Conservation (phyloP, 495 filamentous ascomycete species). For the Rhypophila decipiens region DNA sequence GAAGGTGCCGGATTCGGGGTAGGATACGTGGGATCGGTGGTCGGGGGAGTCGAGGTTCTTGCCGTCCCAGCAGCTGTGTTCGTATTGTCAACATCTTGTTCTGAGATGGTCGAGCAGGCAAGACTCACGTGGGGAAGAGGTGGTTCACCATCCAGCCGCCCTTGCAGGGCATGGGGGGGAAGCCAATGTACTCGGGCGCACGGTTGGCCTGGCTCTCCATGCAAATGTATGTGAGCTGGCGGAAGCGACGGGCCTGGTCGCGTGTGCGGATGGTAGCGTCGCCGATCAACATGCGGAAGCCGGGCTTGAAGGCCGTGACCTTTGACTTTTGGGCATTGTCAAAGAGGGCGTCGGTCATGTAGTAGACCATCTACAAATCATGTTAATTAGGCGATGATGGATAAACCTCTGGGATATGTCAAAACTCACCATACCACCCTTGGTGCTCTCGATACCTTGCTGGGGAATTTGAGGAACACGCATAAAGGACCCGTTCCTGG, state of each 20-base stretch:
- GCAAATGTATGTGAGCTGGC: conserved; percentile 36
- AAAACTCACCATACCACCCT: conserved; percentile 30
- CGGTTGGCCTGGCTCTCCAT: conserved; percentile 22
- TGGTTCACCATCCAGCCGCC: conserved; percentile 32
- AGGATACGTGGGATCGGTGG: conserved; percentile 33
- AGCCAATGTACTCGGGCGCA: conserved; percentile 19
- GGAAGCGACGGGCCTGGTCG: conserved; percentile 29
- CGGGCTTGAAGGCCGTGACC: conserved; percentile 42
- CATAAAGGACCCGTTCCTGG: conserved; percentile 32
- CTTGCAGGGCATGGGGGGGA: conserved; percentile 27
- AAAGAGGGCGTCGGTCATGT: conserved; percentile 43
- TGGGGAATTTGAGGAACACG: conserved; percentile 32
- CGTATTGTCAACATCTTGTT: no score
- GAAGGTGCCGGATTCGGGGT: conserved; percentile 29
- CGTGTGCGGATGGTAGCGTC: conserved; percentile 23
- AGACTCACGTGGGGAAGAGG: conserved; percentile 23
- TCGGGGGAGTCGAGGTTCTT: conserved; percentile 22
- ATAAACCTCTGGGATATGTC: background rate
- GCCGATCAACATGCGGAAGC: conserved; percentile 40
- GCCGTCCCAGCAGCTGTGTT: conserved; percentile 23
- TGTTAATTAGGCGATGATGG: no score
- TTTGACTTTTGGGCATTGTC: conserved; percentile 37
- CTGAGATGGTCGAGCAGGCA: no score
- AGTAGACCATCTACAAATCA: conserved; percentile 43
- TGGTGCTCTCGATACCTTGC: conserved; percentile 24